Conservation (phyloP, 1,139 yeast species). For the Schwanniomyces etchellsii region DNA sequence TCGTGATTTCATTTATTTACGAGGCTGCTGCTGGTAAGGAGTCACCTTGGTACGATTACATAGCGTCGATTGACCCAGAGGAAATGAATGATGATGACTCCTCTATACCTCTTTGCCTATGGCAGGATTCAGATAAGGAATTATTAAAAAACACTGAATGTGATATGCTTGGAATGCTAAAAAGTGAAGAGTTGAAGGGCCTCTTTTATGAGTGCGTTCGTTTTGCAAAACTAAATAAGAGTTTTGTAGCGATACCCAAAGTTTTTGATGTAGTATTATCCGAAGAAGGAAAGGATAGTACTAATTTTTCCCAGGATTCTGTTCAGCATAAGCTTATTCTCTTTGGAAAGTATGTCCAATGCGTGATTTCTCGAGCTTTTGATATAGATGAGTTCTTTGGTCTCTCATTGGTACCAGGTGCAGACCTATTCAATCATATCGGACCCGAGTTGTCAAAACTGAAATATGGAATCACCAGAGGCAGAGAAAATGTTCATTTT, state of each 20-base stretch:
- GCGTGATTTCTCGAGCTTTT: slow-evolving; percentile 74
- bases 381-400: slow-evolving; percentile 72
- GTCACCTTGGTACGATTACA: slow-evolving; percentile 76
- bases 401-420: slow-evolving; percentile 81
- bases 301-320: slow-evolving; percentile 6
- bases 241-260: slow-evolving; percentile 31
- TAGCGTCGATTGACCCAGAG: slow-evolving; percentile 46
- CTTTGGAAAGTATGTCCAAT: slow-evolving; percentile 50
- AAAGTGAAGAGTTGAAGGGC: slow-evolving; percentile 48
- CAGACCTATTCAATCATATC: slow-evolving; percentile 80
- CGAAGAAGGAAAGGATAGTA: slow-evolving; percentile 4
- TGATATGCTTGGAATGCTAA: slow-evolving; percentile 58
- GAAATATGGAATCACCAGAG: no score
- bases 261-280: slow-evolving; percentile 20
- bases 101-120: slow-evolving; percentile 58
- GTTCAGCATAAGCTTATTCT: slow-evolving; percentile 19
- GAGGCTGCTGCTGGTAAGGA: slow-evolving; percentile 46
- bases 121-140: slow-evolving; percentile 48
- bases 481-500: slow-evolving; percentile 64
- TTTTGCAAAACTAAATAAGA: slow-evolving; percentile 36
- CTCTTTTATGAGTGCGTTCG: slow-evolving; percentile 48
- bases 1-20: slow-evolving; percentile 66
- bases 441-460: slow-evolving; percentile 30
- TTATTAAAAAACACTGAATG: slow-evolving; percentile 63
- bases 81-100: slow-evolving; percentile 14